A percentile compares a stretch with the other conserved stretches of the same genome.
phyloP scores from a whole-genome alignment of 129 eudicot genomes.

The Centaurea solstitialis region DNA sequence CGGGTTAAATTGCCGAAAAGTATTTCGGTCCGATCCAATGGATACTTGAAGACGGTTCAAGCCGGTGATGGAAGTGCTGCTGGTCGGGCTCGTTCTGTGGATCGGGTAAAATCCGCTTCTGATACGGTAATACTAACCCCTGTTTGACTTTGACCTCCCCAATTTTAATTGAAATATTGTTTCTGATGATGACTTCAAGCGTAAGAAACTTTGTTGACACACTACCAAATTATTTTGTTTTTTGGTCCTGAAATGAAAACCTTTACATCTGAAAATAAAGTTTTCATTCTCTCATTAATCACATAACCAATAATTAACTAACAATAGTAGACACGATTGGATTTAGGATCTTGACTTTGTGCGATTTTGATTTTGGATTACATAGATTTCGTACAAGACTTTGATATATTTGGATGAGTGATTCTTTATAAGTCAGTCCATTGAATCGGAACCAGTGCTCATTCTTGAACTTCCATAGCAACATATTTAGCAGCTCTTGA shows the following conservation, averaged over 20 bases:
- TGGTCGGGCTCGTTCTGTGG: constrained; percentile 33
- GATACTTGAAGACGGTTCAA: constrained; percentile 60
- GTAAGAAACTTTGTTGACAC: constrained; percentile 23
- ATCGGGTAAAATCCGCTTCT: constrained; percentile 45
- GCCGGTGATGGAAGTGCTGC: constrained; percentile 34
- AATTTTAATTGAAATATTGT: not conserved
- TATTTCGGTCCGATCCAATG: constrained; percentile 81
- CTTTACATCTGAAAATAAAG: constrained; percentile 7
- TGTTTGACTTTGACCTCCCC: not conserved
- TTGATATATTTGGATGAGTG: not conserved
- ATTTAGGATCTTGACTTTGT: constrained; percentile 9
- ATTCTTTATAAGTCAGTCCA: not conserved
- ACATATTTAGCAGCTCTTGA: not conserved
- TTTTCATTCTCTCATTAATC: constrained; percentile 5
- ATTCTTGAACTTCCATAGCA: not conserved
- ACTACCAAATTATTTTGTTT: constrained; percentile 11
- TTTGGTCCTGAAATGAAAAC: constrained; percentile 19
- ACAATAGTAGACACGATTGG: constrained; percentile 6
- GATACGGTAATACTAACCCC: constrained; percentile 39
- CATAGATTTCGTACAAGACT: not conserved
- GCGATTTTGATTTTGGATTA: not conserved
- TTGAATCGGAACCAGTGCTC: not conserved
- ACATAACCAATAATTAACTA: constrained; percentile 11
- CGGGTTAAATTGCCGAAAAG: constrained; percentile 83
- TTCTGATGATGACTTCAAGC: constrained; percentile 16